Evolutionary conservation across 768 basidiomycete genomes (phyloP).

Genomic region (Leccinum longicurvipes): DNA sequence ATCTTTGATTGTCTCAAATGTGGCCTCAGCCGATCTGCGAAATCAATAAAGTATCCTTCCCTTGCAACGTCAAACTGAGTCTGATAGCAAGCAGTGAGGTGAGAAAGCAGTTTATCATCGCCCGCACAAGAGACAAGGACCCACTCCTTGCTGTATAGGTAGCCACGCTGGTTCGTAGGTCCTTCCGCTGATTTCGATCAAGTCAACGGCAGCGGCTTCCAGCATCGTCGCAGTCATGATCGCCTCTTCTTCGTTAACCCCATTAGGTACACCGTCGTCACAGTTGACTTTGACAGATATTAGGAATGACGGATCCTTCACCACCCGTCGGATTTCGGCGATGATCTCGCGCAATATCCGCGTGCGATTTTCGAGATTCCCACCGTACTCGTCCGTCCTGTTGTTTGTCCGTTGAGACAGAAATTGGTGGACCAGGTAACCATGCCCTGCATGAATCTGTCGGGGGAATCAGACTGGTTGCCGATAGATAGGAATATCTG

Average conservation of each 20-base stretch:
- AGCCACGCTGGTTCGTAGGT: slow-evolving; percentile 29
- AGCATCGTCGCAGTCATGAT: slow-evolving; percentile 29
- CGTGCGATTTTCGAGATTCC: slow-evolving; percentile 47
- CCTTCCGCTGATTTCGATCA: slow-evolving; percentile 42
- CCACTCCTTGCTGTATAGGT: slow-evolving; percentile 9
- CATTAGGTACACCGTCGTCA: slow-evolving; percentile 26
- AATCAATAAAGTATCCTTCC: slow-evolving; percentile 32
- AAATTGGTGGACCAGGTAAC: slow-evolving; percentile 48
- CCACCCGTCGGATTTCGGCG: slow-evolving; percentile 39
- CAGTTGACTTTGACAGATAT: slow-evolving; percentile 35
- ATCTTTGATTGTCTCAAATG: slow-evolving; percentile 25
- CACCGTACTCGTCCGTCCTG: slow-evolving; percentile 57
- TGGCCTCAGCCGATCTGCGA: slow-evolving; percentile 27
- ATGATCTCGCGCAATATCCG: slow-evolving; percentile 48
- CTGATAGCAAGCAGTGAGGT: slow-evolving; percentile 3
- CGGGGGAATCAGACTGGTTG: background rate
- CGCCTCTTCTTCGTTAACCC: slow-evolving; percentile 33
- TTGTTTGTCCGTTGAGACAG: slow-evolving; percentile 41
- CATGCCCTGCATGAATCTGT: slow-evolving; percentile 44
- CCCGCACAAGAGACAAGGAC: background rate
- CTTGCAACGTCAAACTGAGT: slow-evolving; percentile 9
- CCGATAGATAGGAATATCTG: background rate
- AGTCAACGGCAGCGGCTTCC: slow-evolving; percentile 35
- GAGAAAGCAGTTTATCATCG: background rate
- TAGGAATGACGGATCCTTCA: slow-evolving; percentile 31